phyloP scores from a whole-genome alignment of 1,284 basidiomycete species.

The Leccinum huronense region DNA sequence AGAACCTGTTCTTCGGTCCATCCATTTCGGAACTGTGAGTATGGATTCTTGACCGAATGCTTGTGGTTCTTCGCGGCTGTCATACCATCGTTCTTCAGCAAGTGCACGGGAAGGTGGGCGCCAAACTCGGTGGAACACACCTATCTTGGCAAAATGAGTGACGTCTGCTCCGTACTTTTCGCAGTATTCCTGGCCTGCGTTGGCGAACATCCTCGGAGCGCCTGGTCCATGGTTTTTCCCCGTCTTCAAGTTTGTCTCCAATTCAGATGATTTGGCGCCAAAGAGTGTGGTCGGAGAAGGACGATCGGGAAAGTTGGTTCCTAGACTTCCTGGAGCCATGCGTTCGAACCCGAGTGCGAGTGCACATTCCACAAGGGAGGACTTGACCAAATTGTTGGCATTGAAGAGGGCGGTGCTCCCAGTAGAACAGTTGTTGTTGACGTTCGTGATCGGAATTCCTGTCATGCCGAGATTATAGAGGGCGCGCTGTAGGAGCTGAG shows the following conservation, averaged over 20 bases:
- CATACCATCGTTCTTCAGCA: background rate
- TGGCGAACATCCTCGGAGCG: conserved; percentile 74
- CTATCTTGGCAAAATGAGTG: conserved; percentile 74
- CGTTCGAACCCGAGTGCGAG: conserved; percentile 87
- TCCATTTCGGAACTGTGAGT: conserved; percentile 80
- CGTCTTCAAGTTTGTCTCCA: conserved; percentile 47
- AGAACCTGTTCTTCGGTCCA: conserved; percentile 74
- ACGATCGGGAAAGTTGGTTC: conserved; percentile 70
- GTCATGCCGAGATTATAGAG: conserved; percentile 87
- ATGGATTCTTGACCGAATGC: conserved; percentile 81
- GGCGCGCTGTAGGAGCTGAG: conserved; percentile 43
- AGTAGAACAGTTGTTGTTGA: conserved; percentile 84
- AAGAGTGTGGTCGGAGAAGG: conserved; percentile 55
- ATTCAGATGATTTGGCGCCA: conserved; percentile 43
- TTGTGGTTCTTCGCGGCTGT: conserved; percentile 81
- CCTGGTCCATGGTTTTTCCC: conserved; percentile 65
- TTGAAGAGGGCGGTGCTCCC: conserved; percentile 74
- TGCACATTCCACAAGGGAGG: conserved; percentile 71
- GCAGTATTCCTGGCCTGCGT: conserved; percentile 79
- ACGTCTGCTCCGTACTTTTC: conserved; percentile 70
- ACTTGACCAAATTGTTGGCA: conserved; percentile 66
- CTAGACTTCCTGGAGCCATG: conserved; percentile 76
- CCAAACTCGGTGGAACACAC: conserved; percentile 37
- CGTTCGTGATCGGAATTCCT: conserved; percentile 82
- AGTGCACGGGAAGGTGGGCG: background rate